These are phyloP conservation scores for Globisporangium solare DNA, from an alignment of 352 stramenopile species.

Conservation along the genomic window DNA sequence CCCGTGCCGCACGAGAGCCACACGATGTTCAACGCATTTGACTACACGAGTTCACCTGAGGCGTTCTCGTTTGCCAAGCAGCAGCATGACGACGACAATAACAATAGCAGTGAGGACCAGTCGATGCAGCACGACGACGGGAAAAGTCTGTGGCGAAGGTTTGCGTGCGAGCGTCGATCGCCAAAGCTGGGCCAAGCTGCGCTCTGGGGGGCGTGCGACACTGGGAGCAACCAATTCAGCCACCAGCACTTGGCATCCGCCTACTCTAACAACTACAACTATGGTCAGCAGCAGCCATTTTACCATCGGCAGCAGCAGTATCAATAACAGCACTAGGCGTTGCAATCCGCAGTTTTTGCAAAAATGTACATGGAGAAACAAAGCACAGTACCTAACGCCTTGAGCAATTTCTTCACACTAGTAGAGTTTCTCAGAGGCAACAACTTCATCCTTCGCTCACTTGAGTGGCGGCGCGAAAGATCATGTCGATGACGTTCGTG, in stretches of 20 bases:
- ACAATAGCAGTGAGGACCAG: not conserved
- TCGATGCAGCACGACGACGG: slow-evolving; percentile 5
- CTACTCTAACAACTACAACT: slow-evolving; percentile 17
- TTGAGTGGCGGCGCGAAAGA: too few species aligned
- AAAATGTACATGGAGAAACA: not conserved
- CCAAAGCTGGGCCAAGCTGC: slow-evolving; percentile 37
- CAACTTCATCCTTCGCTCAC: not conserved
- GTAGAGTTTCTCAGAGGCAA: not conserved
- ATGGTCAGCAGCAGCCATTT: not conserved
- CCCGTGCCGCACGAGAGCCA: slow-evolving; percentile 11
- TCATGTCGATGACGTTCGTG: slow-evolving; percentile 8
- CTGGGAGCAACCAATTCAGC: slow-evolving; percentile 19
- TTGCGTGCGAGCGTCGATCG: slow-evolving; percentile 13
- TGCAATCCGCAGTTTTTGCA: not conserved
- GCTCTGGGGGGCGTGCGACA: slow-evolving; percentile 23
- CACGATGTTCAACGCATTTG: slow-evolving; percentile 39
- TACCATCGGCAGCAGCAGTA: slow-evolving; percentile 2
- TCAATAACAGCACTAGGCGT: not conserved
- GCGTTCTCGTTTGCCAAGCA: slow-evolving; percentile 20
- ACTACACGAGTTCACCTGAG: slow-evolving; percentile 38
- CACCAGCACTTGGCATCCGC: slow-evolving; percentile 22
- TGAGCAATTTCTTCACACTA: slow-evolving; percentile 11
- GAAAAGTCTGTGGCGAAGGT: slow-evolving; percentile 35
- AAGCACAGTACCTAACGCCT: slow-evolving; percentile 1
- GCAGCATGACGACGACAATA: not conserved